Evolutionary conservation across 805 yeast genomes (phyloP), one percentile per base, ranked within the genome.

Genomic region (Candida pseudoglaebosa): DNA sequence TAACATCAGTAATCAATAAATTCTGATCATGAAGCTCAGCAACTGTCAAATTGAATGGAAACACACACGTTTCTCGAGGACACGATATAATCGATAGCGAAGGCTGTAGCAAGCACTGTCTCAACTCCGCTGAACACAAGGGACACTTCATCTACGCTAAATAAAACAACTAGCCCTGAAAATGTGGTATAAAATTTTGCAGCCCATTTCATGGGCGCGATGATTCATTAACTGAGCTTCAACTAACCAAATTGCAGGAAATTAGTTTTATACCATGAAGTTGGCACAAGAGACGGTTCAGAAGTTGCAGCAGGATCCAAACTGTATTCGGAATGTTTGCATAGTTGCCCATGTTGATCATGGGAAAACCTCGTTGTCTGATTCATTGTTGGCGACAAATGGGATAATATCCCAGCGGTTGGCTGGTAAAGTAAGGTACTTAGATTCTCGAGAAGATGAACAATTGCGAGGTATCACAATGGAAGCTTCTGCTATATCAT

Each of bases 331-430:
- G 44, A 93, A 93, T 61, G 87, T 93, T 32, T 93, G 99, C 62
- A 88, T 93, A 44, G 71, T 93, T 36, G 99, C 99, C 0, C 99
- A 93, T 62, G 99, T 93, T 17, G 99, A 93, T 59, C 99, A 93
- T 57, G 99, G 99, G 19, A 93, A 93, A 64, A 93, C 99, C 0
- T 87, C 98, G 2, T 68, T 93, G 22, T 84, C 95, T 32, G 99
- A 93, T 60, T 84, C 95, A 7, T 66, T 93, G 34, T 65, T 93
- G 28, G 98, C 99, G 18, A 84, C 96, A 26, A 93, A 95, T 62
- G 99, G 99, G 36, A 89, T 93, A 57, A 89, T 93, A 32, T 91
- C 99, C 0, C 95, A 84, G 49, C 73, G 91, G 54, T 73, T 90
- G 77, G 99, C 97, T 2, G 99, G 99, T 22, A 90, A 89, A 56